These are phyloP conservation scores for Byssothecium circinans DNA, from an alignment of 2,329 filamentous ascomycete genomes.

Conservation along the genomic window DNA sequence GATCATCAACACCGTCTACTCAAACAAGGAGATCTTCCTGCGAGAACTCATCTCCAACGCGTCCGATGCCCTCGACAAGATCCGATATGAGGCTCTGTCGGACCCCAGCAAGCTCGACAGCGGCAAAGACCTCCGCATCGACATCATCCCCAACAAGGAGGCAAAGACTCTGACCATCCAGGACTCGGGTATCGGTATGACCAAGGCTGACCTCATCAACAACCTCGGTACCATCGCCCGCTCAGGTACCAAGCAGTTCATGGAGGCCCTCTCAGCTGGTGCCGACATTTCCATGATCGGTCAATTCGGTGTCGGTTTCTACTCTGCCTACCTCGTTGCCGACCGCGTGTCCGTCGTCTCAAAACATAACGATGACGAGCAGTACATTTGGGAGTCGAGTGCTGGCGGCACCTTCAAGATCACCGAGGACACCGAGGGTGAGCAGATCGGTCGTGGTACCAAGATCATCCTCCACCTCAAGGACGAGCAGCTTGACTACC, in stretches of 20 bases:
- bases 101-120: slow-evolving; percentile 96
- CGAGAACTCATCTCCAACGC: slow-evolving; percentile 98
- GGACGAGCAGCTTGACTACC: slow-evolving; percentile 98
- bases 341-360: slow-evolving; percentile 94
- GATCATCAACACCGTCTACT: slow-evolving; percentile 99
- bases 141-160: slow-evolving; percentile 98
- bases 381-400: slow-evolving; percentile 99
- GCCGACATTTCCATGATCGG: slow-evolving; percentile 99
- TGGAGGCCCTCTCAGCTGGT: slow-evolving; percentile 97
- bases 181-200: slow-evolving; percentile 99
- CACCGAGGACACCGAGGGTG: slow-evolving; percentile 83
- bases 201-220: slow-evolving; percentile 99
- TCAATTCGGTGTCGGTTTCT: slow-evolving; percentile 99
- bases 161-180: slow-evolving; percentile 96
- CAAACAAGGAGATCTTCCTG: slow-evolving; percentile 99
- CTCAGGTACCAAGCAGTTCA: slow-evolving; percentile 99
- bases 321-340: slow-evolving; percentile 99
- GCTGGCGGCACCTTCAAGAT: slow-evolving; percentile 98
- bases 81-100: slow-evolving; percentile 96
- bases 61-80: slow-evolving; percentile 99
- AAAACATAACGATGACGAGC: slow-evolving; percentile 99
- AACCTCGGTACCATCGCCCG: slow-evolving; percentile 99
- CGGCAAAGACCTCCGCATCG: slow-evolving; percentile 97
- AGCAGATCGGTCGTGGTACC: slow-evolving; percentile 89
- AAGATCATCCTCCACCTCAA: slow-evolving; percentile 99